Evolutionary conservation across 371 early-diverging fungal genomes (phyloP).

Genomic region (Mucor irregularis): DNA sequence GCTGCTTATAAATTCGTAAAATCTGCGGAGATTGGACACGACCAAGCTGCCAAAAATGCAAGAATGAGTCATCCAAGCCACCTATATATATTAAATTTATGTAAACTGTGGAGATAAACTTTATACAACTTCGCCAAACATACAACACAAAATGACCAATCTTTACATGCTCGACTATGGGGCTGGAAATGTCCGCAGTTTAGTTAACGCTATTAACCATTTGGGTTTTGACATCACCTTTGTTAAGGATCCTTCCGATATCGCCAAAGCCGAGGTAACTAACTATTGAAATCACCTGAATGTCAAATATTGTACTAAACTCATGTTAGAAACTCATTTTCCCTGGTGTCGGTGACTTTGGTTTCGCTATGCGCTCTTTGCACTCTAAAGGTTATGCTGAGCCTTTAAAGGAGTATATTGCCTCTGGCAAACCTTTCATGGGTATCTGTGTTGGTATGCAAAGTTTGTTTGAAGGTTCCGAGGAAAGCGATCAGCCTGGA

Average conservation of each 20-base stretch:
- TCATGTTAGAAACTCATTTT: slow-evolving; percentile 97
- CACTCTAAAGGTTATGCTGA: slow-evolving; percentile 74
- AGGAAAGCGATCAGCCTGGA: slow-evolving; percentile 83
- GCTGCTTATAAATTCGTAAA: too few relatives aligned
- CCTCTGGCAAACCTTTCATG: slow-evolving; percentile 87
- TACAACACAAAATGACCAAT: slow-evolving; percentile 44
- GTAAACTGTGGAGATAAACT: not conserved
- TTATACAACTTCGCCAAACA: not conserved
- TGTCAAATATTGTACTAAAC: too few relatives aligned
- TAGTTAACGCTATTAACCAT: slow-evolving; percentile 90
- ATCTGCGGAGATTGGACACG: too few relatives aligned
- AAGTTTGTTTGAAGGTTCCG: slow-evolving; percentile 88
- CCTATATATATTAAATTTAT: not conserved
- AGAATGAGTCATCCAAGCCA: slow-evolving; percentile 23
- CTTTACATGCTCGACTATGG: slow-evolving; percentile 95
- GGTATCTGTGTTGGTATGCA: slow-evolving; percentile 99
- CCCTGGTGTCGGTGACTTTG: slow-evolving; percentile 98
- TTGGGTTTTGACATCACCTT: slow-evolving; percentile 84
- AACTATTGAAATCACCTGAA: too few relatives aligned
- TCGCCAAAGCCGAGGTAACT: slow-evolving; percentile 88
- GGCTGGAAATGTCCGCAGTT: slow-evolving; percentile 96
- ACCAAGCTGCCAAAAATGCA: too few relatives aligned
- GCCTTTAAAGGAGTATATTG: slow-evolving; percentile 82
- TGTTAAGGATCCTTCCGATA: slow-evolving; percentile 76
- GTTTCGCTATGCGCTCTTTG: slow-evolving; percentile 85